A percentile compares a stretch with the other conserved stretches of the same genome.
Conservation (phyloP, 2,329 filamentous ascomycete genomes). For the Clonostachys sp. region DNA sequence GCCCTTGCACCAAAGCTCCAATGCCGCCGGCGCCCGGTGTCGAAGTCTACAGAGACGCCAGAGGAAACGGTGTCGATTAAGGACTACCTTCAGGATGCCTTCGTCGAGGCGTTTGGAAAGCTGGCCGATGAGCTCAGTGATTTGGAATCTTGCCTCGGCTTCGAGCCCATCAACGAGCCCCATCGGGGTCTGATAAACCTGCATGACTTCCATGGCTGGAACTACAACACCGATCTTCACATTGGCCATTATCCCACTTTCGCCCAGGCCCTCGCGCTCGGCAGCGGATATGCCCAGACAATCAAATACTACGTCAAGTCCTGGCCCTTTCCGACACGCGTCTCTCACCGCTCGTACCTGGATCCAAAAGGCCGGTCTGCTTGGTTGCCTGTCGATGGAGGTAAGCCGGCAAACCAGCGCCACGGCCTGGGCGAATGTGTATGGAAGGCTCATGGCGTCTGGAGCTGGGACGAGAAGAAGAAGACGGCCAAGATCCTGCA, state of each 20-base stretch:
- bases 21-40: conserved; percentile 8
- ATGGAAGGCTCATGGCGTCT: conserved; percentile 32
- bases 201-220: conserved; percentile 29
- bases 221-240: conserved; percentile 35
- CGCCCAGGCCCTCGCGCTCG: conserved; percentile 29
- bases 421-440: conserved; percentile 25
- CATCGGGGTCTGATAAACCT: conserved; percentile 33
- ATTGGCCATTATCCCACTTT: conserved; percentile 32
- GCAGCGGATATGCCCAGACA: conserved; percentile 28
- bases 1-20: conserved; percentile 17
- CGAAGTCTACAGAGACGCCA: neutral
- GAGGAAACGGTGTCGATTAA: conserved; percentile 19
- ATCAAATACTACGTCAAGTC: conserved; percentile 32
- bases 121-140: conserved; percentile 22
- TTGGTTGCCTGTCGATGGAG: conserved; percentile 17
- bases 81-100: conserved; percentile 20
- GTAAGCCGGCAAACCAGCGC: conserved; percentile 3
- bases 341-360: conserved; percentile 23
- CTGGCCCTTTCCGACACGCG: conserved; percentile 32
- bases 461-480: conserved; percentile 24
- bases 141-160: conserved; percentile 29
- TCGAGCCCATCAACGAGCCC: conserved; percentile 36
- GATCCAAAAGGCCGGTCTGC: conserved; percentile 29
- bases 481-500: conserved; percentile 16
- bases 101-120: conserved; percentile 25